Conservation (phyloP, 306 rosid genomes). For the Calophaca sinica region DNA sequence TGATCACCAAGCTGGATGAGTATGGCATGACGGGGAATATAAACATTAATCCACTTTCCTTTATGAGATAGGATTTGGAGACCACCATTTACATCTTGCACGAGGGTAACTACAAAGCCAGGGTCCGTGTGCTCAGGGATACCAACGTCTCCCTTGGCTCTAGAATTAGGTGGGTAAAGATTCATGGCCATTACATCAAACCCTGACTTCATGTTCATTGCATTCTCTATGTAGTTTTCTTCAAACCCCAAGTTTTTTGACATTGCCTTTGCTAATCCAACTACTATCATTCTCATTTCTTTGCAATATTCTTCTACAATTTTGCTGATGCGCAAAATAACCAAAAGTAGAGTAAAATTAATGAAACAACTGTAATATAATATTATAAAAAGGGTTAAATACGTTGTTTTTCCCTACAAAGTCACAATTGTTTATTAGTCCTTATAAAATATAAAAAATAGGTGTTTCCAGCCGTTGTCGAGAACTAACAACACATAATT, state of each 20-base stretch:
- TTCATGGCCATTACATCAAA: conserved; percentile 64
- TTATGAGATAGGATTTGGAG: conserved; percentile 59
- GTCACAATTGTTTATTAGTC: too few species aligned
- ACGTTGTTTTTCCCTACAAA: too few species aligned
- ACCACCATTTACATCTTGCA: conserved; percentile 66
- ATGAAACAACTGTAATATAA: neutral
- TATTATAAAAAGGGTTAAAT: too few species aligned
- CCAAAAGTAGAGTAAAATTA: neutral
- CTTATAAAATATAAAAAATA: too few species aligned
- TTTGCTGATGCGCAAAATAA: conserved; percentile 41
- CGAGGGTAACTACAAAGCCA: conserved; percentile 58
- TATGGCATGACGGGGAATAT: conserved; percentile 60
- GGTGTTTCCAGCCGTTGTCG: too few species aligned
- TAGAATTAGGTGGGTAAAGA: conserved; percentile 55
- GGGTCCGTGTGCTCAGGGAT: conserved; percentile 63
- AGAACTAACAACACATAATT: too few species aligned
- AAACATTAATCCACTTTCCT: conserved; percentile 58
- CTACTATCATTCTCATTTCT: conserved; percentile 44
- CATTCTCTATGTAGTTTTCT: conserved; percentile 61
- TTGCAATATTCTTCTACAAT: conserved; percentile 48
- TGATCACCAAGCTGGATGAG: conserved; percentile 68
- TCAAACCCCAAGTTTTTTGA: conserved; percentile 59
- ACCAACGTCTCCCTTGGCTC: conserved; percentile 50
- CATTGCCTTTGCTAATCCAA: conserved; percentile 53
- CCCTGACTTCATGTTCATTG: conserved; percentile 54